These are phyloP conservation scores for Cyamopsis tetragonoloba DNA, from an alignment of 306 rosid species.

Conservation along the genomic window DNA sequence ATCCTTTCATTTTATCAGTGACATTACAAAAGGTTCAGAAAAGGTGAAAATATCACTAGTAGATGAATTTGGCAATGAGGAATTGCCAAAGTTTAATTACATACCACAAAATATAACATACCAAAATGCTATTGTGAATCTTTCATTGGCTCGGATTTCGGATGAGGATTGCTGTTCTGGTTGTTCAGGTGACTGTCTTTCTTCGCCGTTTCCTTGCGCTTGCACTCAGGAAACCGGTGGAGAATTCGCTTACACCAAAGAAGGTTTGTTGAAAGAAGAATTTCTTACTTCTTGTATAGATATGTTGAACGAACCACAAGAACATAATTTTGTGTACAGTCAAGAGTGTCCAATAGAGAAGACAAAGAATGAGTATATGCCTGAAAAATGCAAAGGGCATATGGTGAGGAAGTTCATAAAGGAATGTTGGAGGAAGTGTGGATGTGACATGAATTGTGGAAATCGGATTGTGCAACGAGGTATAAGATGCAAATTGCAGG, in stretches of 20 bases:
- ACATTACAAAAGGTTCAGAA: constrained; percentile 69
- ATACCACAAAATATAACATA: constrained; percentile 52
- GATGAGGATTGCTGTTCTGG: constrained; percentile 68
- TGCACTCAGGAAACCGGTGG: constrained; percentile 92
- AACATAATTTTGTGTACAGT: constrained; percentile 46
- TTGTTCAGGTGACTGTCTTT: constrained; percentile 69
- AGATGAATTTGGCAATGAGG: constrained; percentile 47
- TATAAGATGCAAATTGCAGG: constrained; percentile 71
- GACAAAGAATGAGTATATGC: constrained; percentile 41
- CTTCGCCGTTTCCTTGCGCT: constrained; percentile 58
- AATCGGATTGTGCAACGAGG: constrained; percentile 78
- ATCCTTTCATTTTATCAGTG: constrained; percentile 20
- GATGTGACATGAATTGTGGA: constrained; percentile 77
- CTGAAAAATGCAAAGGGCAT: constrained; percentile 74
- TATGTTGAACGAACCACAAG: constrained; percentile 43
- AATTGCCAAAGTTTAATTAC: constrained; percentile 68
- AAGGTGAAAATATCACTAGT: constrained; percentile 54
- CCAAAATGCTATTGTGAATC: constrained; percentile 56
- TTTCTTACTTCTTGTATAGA: constrained; percentile 46
- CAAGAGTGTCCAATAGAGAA: constrained; percentile 68
- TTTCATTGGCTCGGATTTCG: constrained; percentile 69
- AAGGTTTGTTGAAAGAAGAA: constrained; percentile 62
- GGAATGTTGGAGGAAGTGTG: constrained; percentile 92
- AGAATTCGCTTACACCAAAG: constrained; percentile 66
- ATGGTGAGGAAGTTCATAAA: constrained; percentile 58